phyloP scores from a whole-genome alignment of 2,329 filamentous ascomycete species.

The Sporothrix schenckii region DNA sequence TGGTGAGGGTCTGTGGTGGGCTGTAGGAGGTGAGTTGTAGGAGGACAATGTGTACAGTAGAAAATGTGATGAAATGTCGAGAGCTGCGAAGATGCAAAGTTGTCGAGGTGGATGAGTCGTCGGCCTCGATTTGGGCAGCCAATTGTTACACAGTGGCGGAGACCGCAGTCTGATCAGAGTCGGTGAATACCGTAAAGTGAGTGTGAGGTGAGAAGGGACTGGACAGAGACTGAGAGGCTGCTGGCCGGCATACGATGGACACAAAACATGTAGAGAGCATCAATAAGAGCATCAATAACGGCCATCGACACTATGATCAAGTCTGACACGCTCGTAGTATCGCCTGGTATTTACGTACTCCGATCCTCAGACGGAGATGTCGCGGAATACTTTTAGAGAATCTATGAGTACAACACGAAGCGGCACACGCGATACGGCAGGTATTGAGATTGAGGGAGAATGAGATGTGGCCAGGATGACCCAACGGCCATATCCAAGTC shows the following conservation, averaged over 20 bases:
- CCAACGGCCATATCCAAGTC: no score
- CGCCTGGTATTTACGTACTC: no score
- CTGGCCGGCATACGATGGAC: neutral
- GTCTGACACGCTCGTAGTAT: no score
- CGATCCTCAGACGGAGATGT: neutral
- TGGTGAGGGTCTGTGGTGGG: neutral
- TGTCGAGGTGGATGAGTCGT: no score
- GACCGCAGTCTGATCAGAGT: neutral
- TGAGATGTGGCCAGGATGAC: no score
- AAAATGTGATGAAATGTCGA: neutral
- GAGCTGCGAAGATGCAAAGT: neutral
- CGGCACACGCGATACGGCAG: no score
- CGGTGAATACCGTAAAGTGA: neutral
- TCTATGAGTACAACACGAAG: no score
- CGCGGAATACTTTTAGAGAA: neutral
- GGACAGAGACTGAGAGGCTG: neutral
- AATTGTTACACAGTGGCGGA: constrained; percentile 8
- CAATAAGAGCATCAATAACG: neutral
- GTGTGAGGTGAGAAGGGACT: neutral
- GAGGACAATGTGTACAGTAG: no score
- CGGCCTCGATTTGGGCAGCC: no score
- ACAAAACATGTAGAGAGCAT: neutral
- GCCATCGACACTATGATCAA: neutral
- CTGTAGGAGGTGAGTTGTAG: neutral
- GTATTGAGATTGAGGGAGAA: no score